These are phyloP conservation scores for Neurospora africana DNA, from an alignment of 495 filamentous ascomycete species.

Conservation along the genomic window DNA sequence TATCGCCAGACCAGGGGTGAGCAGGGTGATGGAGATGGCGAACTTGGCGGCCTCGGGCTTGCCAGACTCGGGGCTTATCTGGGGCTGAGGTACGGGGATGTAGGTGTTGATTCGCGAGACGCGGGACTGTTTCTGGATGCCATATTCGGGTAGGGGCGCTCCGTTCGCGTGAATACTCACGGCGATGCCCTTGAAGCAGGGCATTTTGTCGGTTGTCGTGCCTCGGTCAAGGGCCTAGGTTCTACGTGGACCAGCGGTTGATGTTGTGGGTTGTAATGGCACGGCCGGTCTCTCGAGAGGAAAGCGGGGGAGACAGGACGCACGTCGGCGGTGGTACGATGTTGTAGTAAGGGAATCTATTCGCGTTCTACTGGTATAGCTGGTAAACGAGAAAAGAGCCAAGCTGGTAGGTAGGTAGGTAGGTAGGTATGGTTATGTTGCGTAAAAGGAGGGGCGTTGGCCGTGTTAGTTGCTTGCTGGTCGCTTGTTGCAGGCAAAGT, in stretches of 20 bases:
- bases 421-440: background rate
- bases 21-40: slow-evolving; percentile 88
- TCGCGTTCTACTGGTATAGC: background rate
- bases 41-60: slow-evolving; percentile 89
- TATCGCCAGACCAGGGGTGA: slow-evolving; percentile 77
- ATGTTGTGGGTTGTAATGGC: background rate
- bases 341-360: background rate
- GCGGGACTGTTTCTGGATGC: slow-evolving; percentile 86
- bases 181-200: slow-evolving; percentile 95
- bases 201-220: slow-evolving; percentile 45
- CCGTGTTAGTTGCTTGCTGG: background rate
- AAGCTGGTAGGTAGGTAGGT: background rate
- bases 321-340: background rate
- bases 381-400: background rate
- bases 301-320: background rate
- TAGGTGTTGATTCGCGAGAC: slow-evolving; percentile 89
- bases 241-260: background rate
- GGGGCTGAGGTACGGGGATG: slow-evolving; percentile 86
- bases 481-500: background rate
- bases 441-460: background rate
- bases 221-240: background rate
- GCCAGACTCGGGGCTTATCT: slow-evolving; percentile 53
- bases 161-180: slow-evolving; percentile 91
- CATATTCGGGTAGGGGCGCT: slow-evolving; percentile 81
- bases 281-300: background rate